These are phyloP conservation scores for Daucus carota DNA, from an alignment of 129 eudicot genomes.

Conservation along the genomic window DNA sequence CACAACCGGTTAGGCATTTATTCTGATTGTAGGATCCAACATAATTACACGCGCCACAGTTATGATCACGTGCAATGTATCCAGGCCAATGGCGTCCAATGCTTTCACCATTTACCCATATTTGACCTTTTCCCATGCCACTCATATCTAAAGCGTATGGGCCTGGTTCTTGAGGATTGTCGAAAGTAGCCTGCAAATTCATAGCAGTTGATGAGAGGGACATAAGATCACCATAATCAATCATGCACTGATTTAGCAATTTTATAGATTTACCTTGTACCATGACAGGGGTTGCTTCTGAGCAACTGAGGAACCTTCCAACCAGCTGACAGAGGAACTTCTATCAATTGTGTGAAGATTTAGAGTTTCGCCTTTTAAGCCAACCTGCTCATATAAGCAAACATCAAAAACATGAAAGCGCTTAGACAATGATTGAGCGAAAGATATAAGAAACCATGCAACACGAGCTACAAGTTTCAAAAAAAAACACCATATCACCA, in stretches of 20 bases:
- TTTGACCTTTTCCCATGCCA: constrained; percentile 80
- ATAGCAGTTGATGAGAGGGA: not conserved
- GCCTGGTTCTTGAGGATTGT: constrained; percentile 43
- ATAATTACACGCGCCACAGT: constrained; percentile 57
- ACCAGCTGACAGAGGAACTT: constrained; percentile 43
- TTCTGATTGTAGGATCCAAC: constrained; percentile 53
- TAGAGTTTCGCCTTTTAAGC: constrained; percentile 53
- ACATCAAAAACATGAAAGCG: not conserved
- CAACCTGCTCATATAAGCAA: constrained; percentile 31
- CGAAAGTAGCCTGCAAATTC: constrained; percentile 43
- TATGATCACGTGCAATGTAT: constrained; percentile 45
- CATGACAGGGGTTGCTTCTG: constrained; percentile 61
- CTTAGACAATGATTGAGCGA: not conserved
- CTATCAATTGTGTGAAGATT: constrained; percentile 29
- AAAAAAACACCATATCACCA: not conserved
- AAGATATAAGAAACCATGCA: not conserved
- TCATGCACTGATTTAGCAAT: not conserved
- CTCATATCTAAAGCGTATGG: constrained; percentile 50
- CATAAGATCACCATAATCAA: not conserved
- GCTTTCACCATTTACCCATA: constrained; percentile 67
- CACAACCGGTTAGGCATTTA: constrained; percentile 62
- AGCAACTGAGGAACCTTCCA: constrained; percentile 42
- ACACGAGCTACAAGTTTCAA: not conserved
- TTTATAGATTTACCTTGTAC: constrained; percentile 42
- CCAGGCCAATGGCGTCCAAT: constrained; percentile 84